Base-by-base conservation (phyloP, 257 asterid genomes). In the Scutellaria galericulata region DNA sequence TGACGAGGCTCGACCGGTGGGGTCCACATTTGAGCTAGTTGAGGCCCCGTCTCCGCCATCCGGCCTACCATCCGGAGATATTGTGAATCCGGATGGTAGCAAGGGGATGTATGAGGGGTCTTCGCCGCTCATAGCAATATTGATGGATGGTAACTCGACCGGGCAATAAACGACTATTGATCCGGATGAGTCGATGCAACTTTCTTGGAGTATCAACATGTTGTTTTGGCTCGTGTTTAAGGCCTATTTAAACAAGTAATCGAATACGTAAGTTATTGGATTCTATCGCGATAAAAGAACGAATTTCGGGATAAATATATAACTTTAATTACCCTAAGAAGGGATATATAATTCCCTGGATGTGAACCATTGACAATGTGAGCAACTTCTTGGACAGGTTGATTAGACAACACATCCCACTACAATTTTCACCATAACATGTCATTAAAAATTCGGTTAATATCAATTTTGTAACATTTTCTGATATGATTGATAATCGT, bases 341-440 rank as follows among this genome's bases (percentile, higher is more conserved):
- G 90, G 0, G 99, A 92, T 20, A 90, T 87, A 81, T 96, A 92
- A 37, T 92, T 95, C 59, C 99, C 99, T 5, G 96, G 93, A 81
- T 95, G 90, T 58, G 98, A 86, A 61, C 99, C 99, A 61, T 90
- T 95, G n/a, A 93, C 94, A 24, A 95, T 88, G 78, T 85, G 96
- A 14, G 95, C 95, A 58, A 95, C 89, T 48, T 90, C 98, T 79
- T 92, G 96, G 9, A 95, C 96, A 3, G 99, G 96, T 75, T 90
- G 96, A 75, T 85, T 87, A 27, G 96, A 87, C 59, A 95, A 92
- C 9, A 89, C 98, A 82, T 95, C 99, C 99, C 98, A 95, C 99
- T 95, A 66, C 70, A 64, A 35, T 10, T 31, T 37, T 59, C 9
- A 59, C 10, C 27, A 46, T 10, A 46, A 2, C n/a, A 46, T 11